A percentile compares a stretch with the other conserved stretches of the same genome.
Conservation (phyloP, 2,329 filamentous ascomycete species). For the Drechslera avenae region DNA sequence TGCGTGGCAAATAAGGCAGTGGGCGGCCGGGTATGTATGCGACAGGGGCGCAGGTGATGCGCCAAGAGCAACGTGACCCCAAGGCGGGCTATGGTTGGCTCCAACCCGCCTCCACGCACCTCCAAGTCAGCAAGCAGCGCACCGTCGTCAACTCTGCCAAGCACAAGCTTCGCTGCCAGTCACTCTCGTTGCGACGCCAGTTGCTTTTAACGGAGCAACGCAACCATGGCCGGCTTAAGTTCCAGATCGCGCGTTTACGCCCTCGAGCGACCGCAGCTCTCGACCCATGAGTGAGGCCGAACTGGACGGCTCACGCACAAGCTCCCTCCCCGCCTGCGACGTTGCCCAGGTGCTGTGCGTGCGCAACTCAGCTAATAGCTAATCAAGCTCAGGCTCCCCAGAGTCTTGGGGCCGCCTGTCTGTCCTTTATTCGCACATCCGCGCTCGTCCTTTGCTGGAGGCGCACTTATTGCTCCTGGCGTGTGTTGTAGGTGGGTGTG, state of each 20-base stretch:
- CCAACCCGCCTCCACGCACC: neutral
- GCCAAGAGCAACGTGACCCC: conserved; percentile 10
- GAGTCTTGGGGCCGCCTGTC: neutral
- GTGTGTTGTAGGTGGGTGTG: conserved; percentile 1
- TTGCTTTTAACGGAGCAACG: conserved; percentile 24
- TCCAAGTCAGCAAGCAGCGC: conserved; percentile 11
- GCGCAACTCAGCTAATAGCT: conserved; percentile 17
- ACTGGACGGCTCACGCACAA: conserved; percentile 15
- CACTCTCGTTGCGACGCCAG: conserved; percentile 9
- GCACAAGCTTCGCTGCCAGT: conserved; percentile 17
- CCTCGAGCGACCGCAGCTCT: conserved; percentile 14
- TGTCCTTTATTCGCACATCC: neutral
- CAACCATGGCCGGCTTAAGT: conserved; percentile 21
- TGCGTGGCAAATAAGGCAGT: conserved; percentile 11
- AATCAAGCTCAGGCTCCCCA: conserved; percentile 15
- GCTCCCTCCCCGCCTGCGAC: conserved; percentile 17
- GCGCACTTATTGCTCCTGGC: neutral
- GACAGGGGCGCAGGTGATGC: conserved; percentile 13
- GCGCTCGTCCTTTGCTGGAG: conserved; percentile 1
- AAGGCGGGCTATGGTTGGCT: conserved; percentile 15
- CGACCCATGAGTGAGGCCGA: conserved; percentile 21
- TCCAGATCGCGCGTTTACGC: conserved; percentile 25
- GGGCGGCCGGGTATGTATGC: conserved; percentile 6
- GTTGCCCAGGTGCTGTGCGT: conserved; percentile 4
- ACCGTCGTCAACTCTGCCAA: conserved; percentile 14